Percentiles rank a stretch among this genome's conserved stretches.
These are phyloP conservation scores for Alloteropsis semialata DNA, from an alignment of 176 grass and related monocot genomes.

Conservation along the genomic window DNA sequence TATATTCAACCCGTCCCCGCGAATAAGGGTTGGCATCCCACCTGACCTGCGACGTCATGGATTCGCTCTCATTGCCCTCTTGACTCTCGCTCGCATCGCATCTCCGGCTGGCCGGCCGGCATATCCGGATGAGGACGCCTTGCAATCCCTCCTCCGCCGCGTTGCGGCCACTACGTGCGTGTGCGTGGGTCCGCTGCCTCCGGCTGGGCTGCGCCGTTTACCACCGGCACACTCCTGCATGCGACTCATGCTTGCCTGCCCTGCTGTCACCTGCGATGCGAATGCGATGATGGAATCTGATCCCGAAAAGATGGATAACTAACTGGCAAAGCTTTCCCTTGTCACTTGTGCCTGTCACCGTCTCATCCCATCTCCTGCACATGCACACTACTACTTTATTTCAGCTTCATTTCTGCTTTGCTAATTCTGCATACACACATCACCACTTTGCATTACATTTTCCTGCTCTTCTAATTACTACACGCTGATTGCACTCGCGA, in stretches of 20 bases:
- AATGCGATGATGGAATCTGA: background rate
- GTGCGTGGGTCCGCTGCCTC: background rate
- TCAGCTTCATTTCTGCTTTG: too few species aligned
- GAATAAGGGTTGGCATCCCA: background rate
- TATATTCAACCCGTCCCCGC: background rate
- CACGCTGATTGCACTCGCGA: background rate
- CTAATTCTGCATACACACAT: background rate
- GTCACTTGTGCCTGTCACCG: constrained; percentile 16
- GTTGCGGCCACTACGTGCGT: constrained; percentile 30
- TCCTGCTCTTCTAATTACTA: background rate
- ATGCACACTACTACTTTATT: background rate
- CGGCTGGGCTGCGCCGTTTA: background rate
- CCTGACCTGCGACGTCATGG: background rate
- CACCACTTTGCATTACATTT: background rate
- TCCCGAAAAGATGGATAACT: background rate
- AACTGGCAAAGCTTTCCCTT: background rate
- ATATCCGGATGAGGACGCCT: background rate
- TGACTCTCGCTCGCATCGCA: constrained; percentile 24
- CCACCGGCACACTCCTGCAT: background rate
- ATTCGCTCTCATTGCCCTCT: background rate
- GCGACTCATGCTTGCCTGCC: too few species aligned
- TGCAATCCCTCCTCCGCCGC: background rate
- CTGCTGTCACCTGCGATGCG: background rate
- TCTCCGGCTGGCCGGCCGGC: background rate
- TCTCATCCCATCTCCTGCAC: background rate